phyloP scores from a whole-genome alignment of 1,284 basidiomycete species.

The Meira nashicola region DNA sequence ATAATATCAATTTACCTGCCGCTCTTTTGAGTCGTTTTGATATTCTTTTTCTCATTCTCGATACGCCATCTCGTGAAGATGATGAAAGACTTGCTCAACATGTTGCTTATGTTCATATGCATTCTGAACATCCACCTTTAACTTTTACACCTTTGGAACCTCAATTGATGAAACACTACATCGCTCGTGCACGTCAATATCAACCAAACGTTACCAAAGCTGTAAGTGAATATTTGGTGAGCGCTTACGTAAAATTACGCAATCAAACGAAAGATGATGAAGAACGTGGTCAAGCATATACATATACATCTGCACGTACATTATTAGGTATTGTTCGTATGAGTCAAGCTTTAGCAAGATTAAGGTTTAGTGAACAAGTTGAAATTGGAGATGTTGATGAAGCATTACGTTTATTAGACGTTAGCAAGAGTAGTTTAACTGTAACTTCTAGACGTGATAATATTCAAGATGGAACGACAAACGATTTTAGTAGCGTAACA shows the following conservation, averaged over 20 bases:
- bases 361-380: constrained; percentile 77
- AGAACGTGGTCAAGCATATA: constrained; percentile 77
- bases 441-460: constrained; percentile 20
- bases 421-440: constrained; percentile 77
- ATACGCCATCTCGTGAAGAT: constrained; percentile 87
- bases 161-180: constrained; percentile 87
- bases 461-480: constrained; percentile 13
- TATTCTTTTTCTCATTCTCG: constrained; percentile 90
- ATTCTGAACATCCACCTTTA: constrained; percentile 78
- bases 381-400: constrained; percentile 88
- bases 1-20: constrained; percentile 98
- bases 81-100: constrained; percentile 95
- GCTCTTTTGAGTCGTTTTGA: constrained; percentile 94
- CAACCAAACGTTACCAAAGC: constrained; percentile 79
- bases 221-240: constrained; percentile 89
- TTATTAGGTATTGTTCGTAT: constrained; percentile 90
- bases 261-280: constrained; percentile 88
- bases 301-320: constrained; percentile 94
- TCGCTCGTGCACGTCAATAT: constrained; percentile 82
- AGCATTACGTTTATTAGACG: constrained; percentile 91
- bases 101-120: constrained; percentile 97
- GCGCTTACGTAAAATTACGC: constrained; percentile 89
- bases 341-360: constrained; percentile 85
- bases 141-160: constrained; percentile 69
- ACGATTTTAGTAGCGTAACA: constrained; percentile 32